Percentiles rank a stretch among this genome's conserved stretches.
phyloP scores from a whole-genome alignment of 768 basidiomycete species.

The Holtermanniella nyarrowii region DNA sequence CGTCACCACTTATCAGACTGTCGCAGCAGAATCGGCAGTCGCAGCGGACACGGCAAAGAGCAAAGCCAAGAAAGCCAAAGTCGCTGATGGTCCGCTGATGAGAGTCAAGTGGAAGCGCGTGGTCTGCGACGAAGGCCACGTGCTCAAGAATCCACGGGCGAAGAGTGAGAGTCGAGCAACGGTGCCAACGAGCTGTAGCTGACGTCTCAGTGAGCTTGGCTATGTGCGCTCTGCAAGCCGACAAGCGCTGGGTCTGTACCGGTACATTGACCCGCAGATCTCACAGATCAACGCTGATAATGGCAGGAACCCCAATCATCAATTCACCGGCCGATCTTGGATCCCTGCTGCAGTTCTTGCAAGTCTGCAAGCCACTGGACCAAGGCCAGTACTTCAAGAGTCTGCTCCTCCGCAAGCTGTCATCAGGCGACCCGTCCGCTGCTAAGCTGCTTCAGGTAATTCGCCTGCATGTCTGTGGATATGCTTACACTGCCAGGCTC shows the following conservation, averaged over 20 bases:
- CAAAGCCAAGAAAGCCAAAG: constrained; percentile 50
- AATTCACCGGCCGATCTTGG: constrained; percentile 64
- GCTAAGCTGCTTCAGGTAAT: constrained; percentile 60
- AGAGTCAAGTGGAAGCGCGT: constrained; percentile 75
- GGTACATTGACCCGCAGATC: constrained; percentile 11
- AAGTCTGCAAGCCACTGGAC: constrained; percentile 75
- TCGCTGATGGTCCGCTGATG: constrained; percentile 48
- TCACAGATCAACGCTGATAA: constrained; percentile 21
- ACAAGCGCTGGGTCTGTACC: constrained; percentile 38
- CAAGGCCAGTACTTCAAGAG: constrained; percentile 72
- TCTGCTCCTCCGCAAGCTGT: constrained; percentile 65
- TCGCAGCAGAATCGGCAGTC: constrained; percentile 7
- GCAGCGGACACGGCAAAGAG: constrained; percentile 3
- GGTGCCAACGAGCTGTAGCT: constrained; percentile 44
- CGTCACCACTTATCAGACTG: constrained; percentile 29
- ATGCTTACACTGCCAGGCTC: constrained; percentile 16
- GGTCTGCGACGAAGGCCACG: constrained; percentile 82
- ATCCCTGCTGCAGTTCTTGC: constrained; percentile 70
- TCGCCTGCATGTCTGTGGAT: constrained; percentile 17
- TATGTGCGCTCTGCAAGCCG: constrained; percentile 20
- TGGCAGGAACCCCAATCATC: constrained; percentile 83
- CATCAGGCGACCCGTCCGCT: constrained; percentile 57
- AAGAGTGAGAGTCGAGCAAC: constrained; percentile 60
- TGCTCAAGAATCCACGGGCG: constrained; percentile 72
- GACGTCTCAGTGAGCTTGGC: constrained; percentile 16